Evolutionary conservation across 768 basidiomycete species (phyloP), one percentile per base, ranked within the genome.

Genomic region (Chalciporus piperatus): DNA sequence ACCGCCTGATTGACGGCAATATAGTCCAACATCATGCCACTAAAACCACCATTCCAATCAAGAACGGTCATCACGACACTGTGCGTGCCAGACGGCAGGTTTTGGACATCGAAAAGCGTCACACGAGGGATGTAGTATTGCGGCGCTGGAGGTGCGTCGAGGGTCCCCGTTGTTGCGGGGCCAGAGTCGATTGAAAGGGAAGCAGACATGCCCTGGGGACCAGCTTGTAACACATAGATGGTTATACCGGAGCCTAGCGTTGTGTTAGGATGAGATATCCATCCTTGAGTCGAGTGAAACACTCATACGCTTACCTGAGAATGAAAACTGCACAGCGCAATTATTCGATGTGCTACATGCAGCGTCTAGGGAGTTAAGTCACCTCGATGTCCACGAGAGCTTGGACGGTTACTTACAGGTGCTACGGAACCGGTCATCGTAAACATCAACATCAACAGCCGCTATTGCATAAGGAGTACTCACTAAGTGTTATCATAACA

Each of bases 1-100:
- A 12, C 14, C 6, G 57, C 57, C n/a, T 67, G 58, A 47, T 60
- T 67, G 9, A 66, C 48, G 25, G 59, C 11, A 27, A 64, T 54
- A 47, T 67, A 67, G 41, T 65, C 65, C 37, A 67, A 30, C 63
- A 65, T 67, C 62, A 65, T 66, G 4, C 59, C 65, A 30, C 65
- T 67, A 40, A 54, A 55, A 16, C 50, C 39, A 8, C 62, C 62
- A 25, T 59, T 48, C 65, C 65, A 67, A 43, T 62, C 50, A 3
- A 51, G 41, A 16, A 67, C 65, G 22, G 52, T 64, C 65, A 66
- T 60, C 19, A 50, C 39, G 10, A 55, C 62, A 2, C 58, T 23
- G 35, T 67, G 65, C 10, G 53, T 57, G 32, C 62, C 65, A 14
- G 58, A 66, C 11, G 41, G 45, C 33, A 66, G 35, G 13, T 55